These are phyloP conservation scores for Xerocomus amazonicus DNA, from an alignment of 1,284 basidiomycete genomes.

Conservation along the genomic window DNA sequence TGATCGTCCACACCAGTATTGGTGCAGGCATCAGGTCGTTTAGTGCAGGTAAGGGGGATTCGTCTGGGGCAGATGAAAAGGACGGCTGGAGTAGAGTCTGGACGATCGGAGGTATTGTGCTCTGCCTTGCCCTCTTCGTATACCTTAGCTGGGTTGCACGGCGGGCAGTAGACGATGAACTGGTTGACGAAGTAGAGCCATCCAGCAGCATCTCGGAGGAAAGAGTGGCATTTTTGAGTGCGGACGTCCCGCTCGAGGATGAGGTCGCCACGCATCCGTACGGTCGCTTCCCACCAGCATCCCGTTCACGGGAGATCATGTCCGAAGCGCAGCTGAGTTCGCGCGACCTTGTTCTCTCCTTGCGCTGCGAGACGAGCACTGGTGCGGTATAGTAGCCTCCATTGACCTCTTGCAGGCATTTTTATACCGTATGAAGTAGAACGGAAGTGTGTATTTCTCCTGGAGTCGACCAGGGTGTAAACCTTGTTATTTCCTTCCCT, in stretches of 20 bases:
- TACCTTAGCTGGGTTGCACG: slow-evolving; percentile 80
- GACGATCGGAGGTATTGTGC: slow-evolving; percentile 64
- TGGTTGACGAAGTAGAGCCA: slow-evolving; percentile 49
- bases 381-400: slow-evolving; percentile 13
- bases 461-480: slow-evolving; percentile 18
- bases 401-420: background rate
- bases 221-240: slow-evolving; percentile 39
- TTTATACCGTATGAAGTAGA: background rate
- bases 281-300: slow-evolving; percentile 18
- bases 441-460: slow-evolving; percentile 18
- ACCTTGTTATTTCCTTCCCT: slow-evolving; percentile 9
- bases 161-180: slow-evolving; percentile 75
- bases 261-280: slow-evolving; percentile 16
- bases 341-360: slow-evolving; percentile 14
- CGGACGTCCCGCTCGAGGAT: slow-evolving; percentile 25
- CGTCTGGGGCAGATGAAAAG: slow-evolving; percentile 29
- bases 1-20: slow-evolving; percentile 81
- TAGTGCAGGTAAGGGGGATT: slow-evolving; percentile 45
- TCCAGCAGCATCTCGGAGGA: slow-evolving; percentile 43
- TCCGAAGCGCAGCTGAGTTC: slow-evolving; percentile 26
- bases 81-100: slow-evolving; percentile 54
- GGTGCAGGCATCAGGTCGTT: slow-evolving; percentile 83
- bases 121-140: slow-evolving; percentile 74
- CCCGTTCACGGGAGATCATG: slow-evolving; percentile 26
- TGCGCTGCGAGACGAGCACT: slow-evolving; percentile 13